Percentiles rank a stretch among this genome's conserved stretches.
These are phyloP conservation scores for Sarocladiaceae sp. DNA, from an alignment of 2,329 filamentous ascomycete genomes.

Conservation along the genomic window DNA sequence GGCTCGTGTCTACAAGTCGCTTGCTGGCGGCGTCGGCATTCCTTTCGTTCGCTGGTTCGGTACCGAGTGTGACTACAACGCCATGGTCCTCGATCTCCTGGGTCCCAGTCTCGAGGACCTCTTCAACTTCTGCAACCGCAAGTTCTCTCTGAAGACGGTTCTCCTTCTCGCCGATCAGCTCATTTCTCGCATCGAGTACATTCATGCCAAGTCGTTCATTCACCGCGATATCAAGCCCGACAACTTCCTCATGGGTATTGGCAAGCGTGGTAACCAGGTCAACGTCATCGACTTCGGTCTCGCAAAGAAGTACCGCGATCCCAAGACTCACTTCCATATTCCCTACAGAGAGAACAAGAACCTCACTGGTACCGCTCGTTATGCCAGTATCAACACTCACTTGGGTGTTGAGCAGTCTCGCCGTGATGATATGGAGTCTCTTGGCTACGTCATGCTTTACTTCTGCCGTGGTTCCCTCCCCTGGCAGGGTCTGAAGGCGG, in stretches of 20 bases:
- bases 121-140: conserved; percentile 99
- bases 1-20: conserved; percentile 82
- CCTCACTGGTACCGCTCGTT: conserved; percentile 95
- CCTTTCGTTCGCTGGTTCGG: conserved; percentile 99
- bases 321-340: conserved; percentile 99
- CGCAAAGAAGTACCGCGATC: conserved; percentile 99
- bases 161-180: conserved; percentile 94
- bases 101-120: conserved; percentile 94
- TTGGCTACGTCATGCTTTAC: conserved; percentile 99
- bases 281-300: conserved; percentile 99
- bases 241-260: conserved; percentile 99
- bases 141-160: conserved; percentile 98
- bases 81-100: conserved; percentile 96
- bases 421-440: conserved; percentile 98
- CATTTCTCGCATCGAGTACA: conserved; percentile 99
- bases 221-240: conserved; percentile 99
- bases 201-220: conserved; percentile 99
- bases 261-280: conserved; percentile 98
- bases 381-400: conserved; percentile 98
- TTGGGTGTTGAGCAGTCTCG: conserved; percentile 98
- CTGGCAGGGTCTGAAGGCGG: conserved; percentile 97
- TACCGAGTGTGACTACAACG: conserved; percentile 99
- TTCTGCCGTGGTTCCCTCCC: conserved; percentile 98
- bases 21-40: conserved; percentile 94
- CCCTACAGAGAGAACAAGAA: conserved; percentile 99